Conservation (phyloP, 768 basidiomycete species). For the Suillus subluteus region DNA sequence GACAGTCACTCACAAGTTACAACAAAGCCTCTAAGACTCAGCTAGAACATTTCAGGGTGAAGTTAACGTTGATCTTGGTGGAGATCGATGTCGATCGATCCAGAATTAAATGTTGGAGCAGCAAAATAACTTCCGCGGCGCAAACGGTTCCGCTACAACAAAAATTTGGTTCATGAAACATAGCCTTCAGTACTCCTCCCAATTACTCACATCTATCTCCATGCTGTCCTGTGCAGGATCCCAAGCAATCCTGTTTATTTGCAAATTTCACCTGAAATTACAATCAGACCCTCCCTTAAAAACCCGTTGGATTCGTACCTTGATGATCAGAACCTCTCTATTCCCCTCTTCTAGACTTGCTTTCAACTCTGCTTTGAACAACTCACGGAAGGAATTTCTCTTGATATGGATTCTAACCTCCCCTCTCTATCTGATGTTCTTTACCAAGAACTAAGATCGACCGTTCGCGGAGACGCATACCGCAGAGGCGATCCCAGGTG, state of each 20-base stretch:
- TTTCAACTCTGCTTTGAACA: conserved; percentile 4
- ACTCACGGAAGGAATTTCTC: conserved; percentile 19
- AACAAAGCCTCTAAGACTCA: not conserved
- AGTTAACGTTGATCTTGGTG: not conserved
- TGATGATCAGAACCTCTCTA: conserved; percentile 12
- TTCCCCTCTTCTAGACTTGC: conserved; percentile 8
- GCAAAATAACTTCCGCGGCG: not conserved
- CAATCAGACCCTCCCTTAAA: conserved; percentile 19
- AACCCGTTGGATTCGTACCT: conserved; percentile 13
- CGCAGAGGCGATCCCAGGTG: conserved; percentile 48
- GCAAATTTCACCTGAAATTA: conserved; percentile 16
- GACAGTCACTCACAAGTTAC: too few species aligned
- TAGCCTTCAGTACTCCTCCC: not conserved
- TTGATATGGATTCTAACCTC: conserved; percentile 6
- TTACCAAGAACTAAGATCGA: conserved; percentile 47
- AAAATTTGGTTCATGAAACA: not conserved
- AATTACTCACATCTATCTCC: not conserved
- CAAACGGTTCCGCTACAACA: too few species aligned
- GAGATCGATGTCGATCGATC: conserved; percentile 1
- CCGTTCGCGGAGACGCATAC: conserved; percentile 52
- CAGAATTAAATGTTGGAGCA: not conserved
- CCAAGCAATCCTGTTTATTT: conserved; percentile 5
- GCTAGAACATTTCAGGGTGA: not conserved
- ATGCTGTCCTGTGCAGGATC: not conserved
- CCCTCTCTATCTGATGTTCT: conserved; percentile 29